Evolutionary conservation across 1,284 basidiomycete genomes (phyloP).

Genomic region (Ceratobasidium papillatum): DNA sequence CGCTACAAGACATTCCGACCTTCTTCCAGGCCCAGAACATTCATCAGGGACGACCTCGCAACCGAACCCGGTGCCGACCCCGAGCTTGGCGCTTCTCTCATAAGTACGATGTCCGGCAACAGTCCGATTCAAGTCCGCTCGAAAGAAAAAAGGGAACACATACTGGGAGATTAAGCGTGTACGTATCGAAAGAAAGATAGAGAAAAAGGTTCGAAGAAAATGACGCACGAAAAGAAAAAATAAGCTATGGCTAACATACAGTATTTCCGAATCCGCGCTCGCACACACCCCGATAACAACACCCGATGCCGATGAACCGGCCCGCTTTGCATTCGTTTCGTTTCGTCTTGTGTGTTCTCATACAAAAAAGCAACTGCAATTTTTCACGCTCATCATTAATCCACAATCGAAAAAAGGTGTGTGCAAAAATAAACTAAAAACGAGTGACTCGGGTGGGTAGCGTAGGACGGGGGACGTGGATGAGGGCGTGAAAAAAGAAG

Average conservation of each 20-base stretch:
- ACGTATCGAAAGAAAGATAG: neutral
- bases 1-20: neutral
- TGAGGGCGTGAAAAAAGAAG: conserved; percentile 7
- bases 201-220: neutral
- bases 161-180: neutral
- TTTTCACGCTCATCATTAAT: conserved; percentile 29
- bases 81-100: neutral
- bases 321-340: neutral
- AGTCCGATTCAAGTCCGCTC: neutral
- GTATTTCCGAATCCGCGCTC: neutral
- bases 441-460: conserved; percentile 33
- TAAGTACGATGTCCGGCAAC: neutral
- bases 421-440: neutral
- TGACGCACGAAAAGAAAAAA: neutral
- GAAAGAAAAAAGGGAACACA: neutral
- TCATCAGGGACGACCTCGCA: neutral
- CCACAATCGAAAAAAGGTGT: conserved; percentile 5
- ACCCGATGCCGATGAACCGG: neutral
- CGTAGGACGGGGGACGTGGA: neutral
- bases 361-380: conserved; percentile 21
- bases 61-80: neutral
- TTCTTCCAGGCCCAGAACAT: neutral
- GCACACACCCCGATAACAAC: neutral
- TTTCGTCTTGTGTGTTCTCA: too few relatives aligned
- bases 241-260: neutral